Conservation (phyloP, 2,329 filamentous ascomycete species). For the Fusarium stilboides region DNA sequence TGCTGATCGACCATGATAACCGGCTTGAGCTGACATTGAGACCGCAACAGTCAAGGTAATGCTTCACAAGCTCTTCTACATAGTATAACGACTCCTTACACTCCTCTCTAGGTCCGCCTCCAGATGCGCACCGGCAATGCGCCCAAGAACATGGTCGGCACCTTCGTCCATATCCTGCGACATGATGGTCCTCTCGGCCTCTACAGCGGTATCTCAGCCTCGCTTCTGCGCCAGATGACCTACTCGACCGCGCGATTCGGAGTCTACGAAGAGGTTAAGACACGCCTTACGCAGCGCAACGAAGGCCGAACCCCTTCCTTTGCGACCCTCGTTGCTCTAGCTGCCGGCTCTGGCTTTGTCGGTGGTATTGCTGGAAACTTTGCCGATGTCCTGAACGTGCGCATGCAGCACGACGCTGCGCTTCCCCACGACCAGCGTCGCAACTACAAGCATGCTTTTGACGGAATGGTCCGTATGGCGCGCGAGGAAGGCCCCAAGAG, state of each 20-base stretch:
- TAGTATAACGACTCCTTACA: slow-evolving; percentile 16
- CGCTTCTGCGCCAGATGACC: slow-evolving; percentile 91
- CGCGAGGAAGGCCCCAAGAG: slow-evolving; percentile 82
- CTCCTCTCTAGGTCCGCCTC: slow-evolving; percentile 77
- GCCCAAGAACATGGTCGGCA: slow-evolving; percentile 86
- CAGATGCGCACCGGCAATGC: slow-evolving; percentile 85
- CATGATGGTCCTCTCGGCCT: slow-evolving; percentile 84
- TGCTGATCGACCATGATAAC: slow-evolving; percentile 24
- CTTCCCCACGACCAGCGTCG: slow-evolving; percentile 81
- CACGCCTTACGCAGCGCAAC: slow-evolving; percentile 66
- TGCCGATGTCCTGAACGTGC: slow-evolving; percentile 95
- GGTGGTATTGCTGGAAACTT: slow-evolving; percentile 94
- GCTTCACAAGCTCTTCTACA: background rate
- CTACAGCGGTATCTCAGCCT: slow-evolving; percentile 93
- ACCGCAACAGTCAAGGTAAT: slow-evolving; percentile 65
- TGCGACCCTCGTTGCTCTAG: slow-evolving; percentile 84
- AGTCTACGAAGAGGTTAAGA: slow-evolving; percentile 94
- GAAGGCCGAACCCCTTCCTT: slow-evolving; percentile 73
- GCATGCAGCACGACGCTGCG: slow-evolving; percentile 95
- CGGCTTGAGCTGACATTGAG: slow-evolving; percentile 40
- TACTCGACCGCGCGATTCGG: slow-evolving; percentile 98
- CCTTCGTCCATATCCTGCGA: slow-evolving; percentile 85
- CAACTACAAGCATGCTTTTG: slow-evolving; percentile 90
- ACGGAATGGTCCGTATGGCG: slow-evolving; percentile 90
- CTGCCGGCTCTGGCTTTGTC: slow-evolving; percentile 85